Evolutionary conservation across 2,329 filamentous ascomycete species (phyloP).

Genomic region (Arthrobotrys entomopaga): DNA sequence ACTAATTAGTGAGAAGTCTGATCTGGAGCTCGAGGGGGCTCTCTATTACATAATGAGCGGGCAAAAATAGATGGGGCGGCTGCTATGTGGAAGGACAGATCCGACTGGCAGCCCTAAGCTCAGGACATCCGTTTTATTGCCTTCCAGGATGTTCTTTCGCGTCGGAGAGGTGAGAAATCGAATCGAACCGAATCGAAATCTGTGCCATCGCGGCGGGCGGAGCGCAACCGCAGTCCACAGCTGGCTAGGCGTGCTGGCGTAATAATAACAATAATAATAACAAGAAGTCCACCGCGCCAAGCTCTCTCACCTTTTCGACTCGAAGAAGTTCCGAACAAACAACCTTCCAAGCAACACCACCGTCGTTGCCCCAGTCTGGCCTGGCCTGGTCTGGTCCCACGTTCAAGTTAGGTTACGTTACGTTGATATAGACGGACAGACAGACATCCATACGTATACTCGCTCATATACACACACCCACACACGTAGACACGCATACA

Average conservation of each 20-base stretch:
- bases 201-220: neutral
- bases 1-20: slow-evolving; percentile 7
- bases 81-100: slow-evolving; percentile 3
- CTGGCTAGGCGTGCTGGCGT: neutral
- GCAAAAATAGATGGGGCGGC: slow-evolving; percentile 29
- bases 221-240: neutral
- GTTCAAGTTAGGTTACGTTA: no score
- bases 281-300: slow-evolving; percentile 24
- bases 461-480: neutral
- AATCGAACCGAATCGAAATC: no score
- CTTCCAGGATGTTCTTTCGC: neutral
- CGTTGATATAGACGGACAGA: no score
- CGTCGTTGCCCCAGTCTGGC: no score
- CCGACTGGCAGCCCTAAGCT: slow-evolving; percentile 19
- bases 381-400: no score
- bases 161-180: no score
- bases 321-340: slow-evolving; percentile 17
- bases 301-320: slow-evolving; percentile 13
- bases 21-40: no score
- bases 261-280: neutral
- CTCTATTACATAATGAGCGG: slow-evolving; percentile 25
- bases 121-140: slow-evolving; percentile 4
- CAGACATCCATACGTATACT: neutral
- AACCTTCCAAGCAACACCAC: slow-evolving; percentile 33
- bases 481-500: neutral